Base-by-base conservation (phyloP, 495 filamentous ascomycete genomes). In the Chlorociboria aeruginascens region DNA sequence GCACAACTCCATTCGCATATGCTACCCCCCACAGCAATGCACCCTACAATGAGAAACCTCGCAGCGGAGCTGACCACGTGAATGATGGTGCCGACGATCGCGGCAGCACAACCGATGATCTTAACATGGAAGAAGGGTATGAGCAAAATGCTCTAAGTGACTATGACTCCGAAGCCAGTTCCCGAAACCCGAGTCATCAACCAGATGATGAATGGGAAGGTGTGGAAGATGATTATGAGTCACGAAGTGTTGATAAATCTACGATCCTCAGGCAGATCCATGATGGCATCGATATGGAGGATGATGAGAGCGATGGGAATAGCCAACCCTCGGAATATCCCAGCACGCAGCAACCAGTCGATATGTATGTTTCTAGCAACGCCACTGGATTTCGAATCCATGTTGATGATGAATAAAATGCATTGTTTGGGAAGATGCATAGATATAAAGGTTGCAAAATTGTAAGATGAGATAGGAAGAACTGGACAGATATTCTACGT, bases 1-100 rank as follows among this genome's bases (percentile, higher is more conserved):
- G 61, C 6, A 66, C 63, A 3, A 76, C 74, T 0, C 73, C 70
- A 2, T 64, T 63, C 43, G 69, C 66, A 40, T 74, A 65, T 39
- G 71, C 70, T 1, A 81, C 77, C 7, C 77, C 77, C 7, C 59
- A 72, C 48, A 78, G 73, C 53, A 73, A 72, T 46, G 66, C 63
- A 7, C 68, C 69, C 9, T 57, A 56, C 38, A 48, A 52, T 16
- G 55, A 58, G 25, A 32, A 40, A 12, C 45, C 48, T 16, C 44
- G 45, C 6, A 43, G 35, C 28, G 45, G 34, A 36, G 54, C 55
- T 35, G 55, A 51, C 8, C 50, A 43, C 31, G 34, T 49, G 16
- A 57, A 60, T n/a, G 56, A 49, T 30, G 52, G 49, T 43, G 51
- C 46, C 7, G 43, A 58, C 16, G 57, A 57, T 13, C 32, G 35